Evolutionary conservation across 2,329 filamentous ascomycete species (phyloP).

Genomic region (Sporothrix phasma): DNA sequence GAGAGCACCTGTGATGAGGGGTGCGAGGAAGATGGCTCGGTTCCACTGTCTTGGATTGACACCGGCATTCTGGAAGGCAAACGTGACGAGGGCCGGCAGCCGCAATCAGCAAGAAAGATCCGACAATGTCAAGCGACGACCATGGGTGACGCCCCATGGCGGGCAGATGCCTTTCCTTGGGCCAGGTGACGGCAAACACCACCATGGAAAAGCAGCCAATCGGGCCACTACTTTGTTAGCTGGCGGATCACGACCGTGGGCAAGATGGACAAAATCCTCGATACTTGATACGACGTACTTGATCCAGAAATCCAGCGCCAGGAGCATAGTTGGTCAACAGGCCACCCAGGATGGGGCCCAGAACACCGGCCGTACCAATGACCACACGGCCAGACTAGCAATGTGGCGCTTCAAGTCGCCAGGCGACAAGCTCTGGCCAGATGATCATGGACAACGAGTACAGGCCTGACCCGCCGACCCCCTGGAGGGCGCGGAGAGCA

Average conservation of each 20-base stretch:
- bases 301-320: constrained; percentile 51
- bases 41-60: constrained; percentile 32
- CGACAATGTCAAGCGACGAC: constrained; percentile 43
- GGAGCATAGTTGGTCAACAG: constrained; percentile 38
- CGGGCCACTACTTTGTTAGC: constrained; percentile 34
- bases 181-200: constrained; percentile 43
- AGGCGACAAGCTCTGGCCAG: constrained; percentile 40
- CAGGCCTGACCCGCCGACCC: constrained; percentile 43
- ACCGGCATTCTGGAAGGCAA: constrained; percentile 46
- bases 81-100: constrained; percentile 46
- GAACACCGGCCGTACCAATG: constrained; percentile 37
- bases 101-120: constrained; percentile 43
- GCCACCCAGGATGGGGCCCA: constrained; percentile 44
- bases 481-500: constrained; percentile 39
- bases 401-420: constrained; percentile 32
- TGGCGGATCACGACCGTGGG: too few relatives aligned
- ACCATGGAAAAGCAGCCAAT: constrained; percentile 37
- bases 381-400: constrained; percentile 37
- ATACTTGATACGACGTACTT: constrained; percentile 39
- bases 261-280: too few relatives aligned
- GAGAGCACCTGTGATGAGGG: constrained; percentile 29
- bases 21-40: constrained; percentile 32
- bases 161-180: constrained; percentile 32
- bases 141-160: constrained; percentile 32
- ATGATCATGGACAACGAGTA: constrained; percentile 49